These are phyloP conservation scores for Areca catechu DNA, from an alignment of 176 grass and related monocot genomes.

Conservation along the genomic window DNA sequence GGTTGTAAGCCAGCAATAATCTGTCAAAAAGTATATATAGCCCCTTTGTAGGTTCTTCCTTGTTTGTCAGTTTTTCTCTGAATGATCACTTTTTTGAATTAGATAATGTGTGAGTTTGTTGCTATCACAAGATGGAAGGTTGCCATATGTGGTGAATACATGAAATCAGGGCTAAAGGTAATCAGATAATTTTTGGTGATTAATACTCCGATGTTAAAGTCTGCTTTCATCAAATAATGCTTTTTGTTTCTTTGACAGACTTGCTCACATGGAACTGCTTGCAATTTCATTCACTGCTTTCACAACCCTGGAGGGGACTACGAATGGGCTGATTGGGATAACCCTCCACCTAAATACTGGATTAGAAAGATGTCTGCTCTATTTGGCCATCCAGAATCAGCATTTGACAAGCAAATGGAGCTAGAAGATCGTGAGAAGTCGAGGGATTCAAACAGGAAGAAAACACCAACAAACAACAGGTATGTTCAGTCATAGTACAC, in stretches of 20 bases:
- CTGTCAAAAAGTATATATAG: too few relatives aligned
- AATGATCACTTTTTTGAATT: slow-evolving; percentile 7
- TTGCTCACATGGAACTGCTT: slow-evolving; percentile 71
- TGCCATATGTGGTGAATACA: slow-evolving; percentile 95
- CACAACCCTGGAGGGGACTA: slow-evolving; percentile 93
- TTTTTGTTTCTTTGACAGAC: slow-evolving; percentile 42
- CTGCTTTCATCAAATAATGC: too few relatives aligned
- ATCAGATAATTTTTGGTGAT: too few relatives aligned
- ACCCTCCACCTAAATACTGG: slow-evolving; percentile 78
- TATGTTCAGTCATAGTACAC: not conserved
- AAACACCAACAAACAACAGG: slow-evolving; percentile 8
- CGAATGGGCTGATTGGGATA: slow-evolving; percentile 96
- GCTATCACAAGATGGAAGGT: slow-evolving; percentile 85
- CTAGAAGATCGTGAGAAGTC: slow-evolving; percentile 23
- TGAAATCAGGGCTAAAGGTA: slow-evolving; percentile 96
- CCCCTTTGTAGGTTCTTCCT: not conserved
- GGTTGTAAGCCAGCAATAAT: too few relatives aligned
- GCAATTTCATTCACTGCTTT: slow-evolving; percentile 97
- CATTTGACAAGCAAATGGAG: slow-evolving; percentile 30
- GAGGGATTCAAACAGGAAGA: slow-evolving; percentile 40
- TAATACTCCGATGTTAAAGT: too few relatives aligned
- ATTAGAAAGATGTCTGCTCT: slow-evolving; percentile 72
- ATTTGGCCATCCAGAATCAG: slow-evolving; percentile 56
- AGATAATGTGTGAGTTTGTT: slow-evolving; percentile 88
- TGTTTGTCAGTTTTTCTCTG: slow-evolving; percentile 1